Evolutionary conservation across 805 yeast species (phyloP), one percentile per base, ranked within the genome.

Genomic region (Isabelozyma rhagii): DNA sequence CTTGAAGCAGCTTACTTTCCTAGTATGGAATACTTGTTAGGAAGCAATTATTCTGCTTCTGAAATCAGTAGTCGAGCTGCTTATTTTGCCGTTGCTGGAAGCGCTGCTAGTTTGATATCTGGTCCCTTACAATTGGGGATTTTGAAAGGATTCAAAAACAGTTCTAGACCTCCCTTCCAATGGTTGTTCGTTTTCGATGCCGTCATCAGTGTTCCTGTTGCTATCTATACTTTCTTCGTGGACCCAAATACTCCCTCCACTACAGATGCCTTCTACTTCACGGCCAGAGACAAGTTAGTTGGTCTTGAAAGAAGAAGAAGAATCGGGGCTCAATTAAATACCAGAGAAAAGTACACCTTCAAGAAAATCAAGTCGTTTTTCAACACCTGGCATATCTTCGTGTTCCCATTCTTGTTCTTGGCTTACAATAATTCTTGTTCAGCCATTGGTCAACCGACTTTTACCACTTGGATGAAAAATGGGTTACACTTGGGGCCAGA

Each of bases 161-260:
- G 59, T 0, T 15, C 48, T 3, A 11, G 53, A 31, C 57, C 66
- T 5, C 72, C 76, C 1, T 78, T 71, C 64, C 71, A 74, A 51
- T 75, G 77, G 76, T 63, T 78, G 67, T 78, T 78, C 56, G 68
- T 77, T 3, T 58, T 78, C 43, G 81, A 78, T 55, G 80, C 75
- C 1, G 60, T 72, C 13, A 62, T 67, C 28, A 60, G 67, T 11
- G 44, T 67, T 17, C 69, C 69, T 4, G 60, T 78, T 39, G 79
- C 73, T 0, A 47, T 75, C 18, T 74, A 75, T 51, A 74, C 80
- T 1, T 55, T 76, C 65, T 52, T 68, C 42, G 71, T 64, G n/a
- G 71, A 70, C 53, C 81, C 81, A 44, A 74, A 74, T 54, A 73
- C 78, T 4, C 81, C 81, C 1, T 66, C 74, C 5, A 71, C 77